Conservation (phyloP, 306 rosid genomes). For the Arachis stenosperma region DNA sequence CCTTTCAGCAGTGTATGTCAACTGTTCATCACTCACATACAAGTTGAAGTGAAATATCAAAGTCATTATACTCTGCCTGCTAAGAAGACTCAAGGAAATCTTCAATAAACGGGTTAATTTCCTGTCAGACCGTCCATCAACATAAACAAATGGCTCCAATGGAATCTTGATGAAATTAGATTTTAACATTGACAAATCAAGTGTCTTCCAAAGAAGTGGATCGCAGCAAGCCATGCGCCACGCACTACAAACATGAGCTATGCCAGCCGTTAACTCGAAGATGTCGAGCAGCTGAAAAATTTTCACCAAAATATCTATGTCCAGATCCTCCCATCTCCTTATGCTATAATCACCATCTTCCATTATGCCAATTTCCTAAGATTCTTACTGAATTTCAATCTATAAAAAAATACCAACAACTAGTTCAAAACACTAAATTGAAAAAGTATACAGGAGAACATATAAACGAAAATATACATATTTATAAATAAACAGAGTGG, state of each 20-base stretch:
- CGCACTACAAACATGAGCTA: constrained; percentile 73
- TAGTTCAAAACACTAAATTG: constrained; percentile 26
- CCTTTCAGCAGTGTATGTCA: constrained; percentile 88
- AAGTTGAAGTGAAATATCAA: constrained; percentile 77
- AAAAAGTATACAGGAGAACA: constrained; percentile 13
- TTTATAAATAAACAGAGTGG: constrained; percentile 5
- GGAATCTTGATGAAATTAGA: constrained; percentile 79
- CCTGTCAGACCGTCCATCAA: constrained; percentile 62
- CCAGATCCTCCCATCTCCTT: constrained; percentile 77
- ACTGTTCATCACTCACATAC: constrained; percentile 67
- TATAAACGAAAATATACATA: not conserved
- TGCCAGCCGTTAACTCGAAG: constrained; percentile 62
- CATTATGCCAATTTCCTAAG: constrained; percentile 52
- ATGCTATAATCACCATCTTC: constrained; percentile 45
- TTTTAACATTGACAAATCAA: constrained; percentile 70
- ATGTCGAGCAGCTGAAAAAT: constrained; percentile 69
- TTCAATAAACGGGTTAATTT: constrained; percentile 59
- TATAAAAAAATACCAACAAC: constrained; percentile 34
- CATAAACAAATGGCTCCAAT: constrained; percentile 76
- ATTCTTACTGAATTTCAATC: constrained; percentile 30
- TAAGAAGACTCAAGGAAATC: constrained; percentile 69
- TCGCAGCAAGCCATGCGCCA: constrained; percentile 76
- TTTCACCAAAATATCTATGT: constrained; percentile 70
- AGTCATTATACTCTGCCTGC: constrained; percentile 55
- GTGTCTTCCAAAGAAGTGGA: constrained; percentile 76